Conservation (phyloP, 805 yeast species). For the Lipomyces spencermartinsiae region DNA sequence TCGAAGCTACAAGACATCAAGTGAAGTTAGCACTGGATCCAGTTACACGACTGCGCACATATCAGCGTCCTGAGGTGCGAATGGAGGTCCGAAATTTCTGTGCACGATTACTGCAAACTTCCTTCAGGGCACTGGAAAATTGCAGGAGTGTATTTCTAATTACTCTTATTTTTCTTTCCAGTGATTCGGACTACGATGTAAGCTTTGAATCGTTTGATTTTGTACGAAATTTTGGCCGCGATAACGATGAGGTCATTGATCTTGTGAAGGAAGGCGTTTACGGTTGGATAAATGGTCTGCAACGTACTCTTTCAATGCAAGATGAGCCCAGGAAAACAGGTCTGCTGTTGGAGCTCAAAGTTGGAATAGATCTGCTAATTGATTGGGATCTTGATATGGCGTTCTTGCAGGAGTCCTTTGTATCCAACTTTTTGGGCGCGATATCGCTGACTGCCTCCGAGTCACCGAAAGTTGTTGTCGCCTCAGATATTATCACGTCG, state of each 20-base stretch:
- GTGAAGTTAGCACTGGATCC: slow-evolving; percentile 54
- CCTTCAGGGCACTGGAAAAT: slow-evolving; percentile 48
- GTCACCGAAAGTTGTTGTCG: slow-evolving; percentile 11
- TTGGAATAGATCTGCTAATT: slow-evolving; percentile 26
- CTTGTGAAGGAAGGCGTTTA: slow-evolving; percentile 36
- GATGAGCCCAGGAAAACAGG: slow-evolving; percentile 38
- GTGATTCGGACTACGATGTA: slow-evolving; percentile 24
- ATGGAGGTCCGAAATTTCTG: slow-evolving; percentile 46
- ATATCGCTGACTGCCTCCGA: slow-evolving; percentile 13
- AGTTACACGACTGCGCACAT: slow-evolving; percentile 44
- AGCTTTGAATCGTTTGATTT: slow-evolving; percentile 15
- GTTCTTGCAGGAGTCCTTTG: slow-evolving; percentile 23
- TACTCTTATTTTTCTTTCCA: slow-evolving; percentile 43
- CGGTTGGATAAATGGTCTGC: slow-evolving; percentile 44
- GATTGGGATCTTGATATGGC: slow-evolving; percentile 27
- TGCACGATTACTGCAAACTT: slow-evolving; percentile 44
- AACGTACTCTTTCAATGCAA: slow-evolving; percentile 39
- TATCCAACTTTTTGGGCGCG: slow-evolving; percentile 16
- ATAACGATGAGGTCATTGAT: slow-evolving; percentile 25
- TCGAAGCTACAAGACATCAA: slow-evolving; percentile 60
- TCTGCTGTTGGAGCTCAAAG: slow-evolving; percentile 12
- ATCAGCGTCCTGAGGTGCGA: slow-evolving; percentile 48
- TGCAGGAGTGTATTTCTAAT: slow-evolving; percentile 50
- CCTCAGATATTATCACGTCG: slow-evolving; percentile 5
- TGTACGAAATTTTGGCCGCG: slow-evolving; percentile 19